Percentiles rank a stretch among this genome's conserved stretches.
phyloP scores from a whole-genome alignment of 108 stramenopile species.

The Cyclotella baltica region DNA sequence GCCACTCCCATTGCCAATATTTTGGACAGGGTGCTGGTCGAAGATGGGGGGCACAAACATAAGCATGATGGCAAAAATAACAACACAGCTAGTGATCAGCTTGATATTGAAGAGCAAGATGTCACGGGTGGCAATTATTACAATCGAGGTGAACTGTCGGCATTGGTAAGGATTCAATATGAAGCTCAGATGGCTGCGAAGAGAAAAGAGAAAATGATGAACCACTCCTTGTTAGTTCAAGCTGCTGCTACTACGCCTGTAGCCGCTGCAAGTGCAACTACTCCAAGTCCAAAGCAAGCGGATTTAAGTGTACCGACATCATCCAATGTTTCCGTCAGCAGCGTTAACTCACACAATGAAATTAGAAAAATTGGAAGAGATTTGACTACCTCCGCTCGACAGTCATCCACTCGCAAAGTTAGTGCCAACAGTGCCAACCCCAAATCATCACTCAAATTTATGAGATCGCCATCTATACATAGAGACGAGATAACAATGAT shows the following conservation, averaged over 20 bases:
- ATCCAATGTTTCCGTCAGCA: background rate
- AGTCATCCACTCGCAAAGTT: background rate
- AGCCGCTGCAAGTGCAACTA: no score
- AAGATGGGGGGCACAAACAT: constrained; percentile 58
- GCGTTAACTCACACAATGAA: constrained; percentile 7
- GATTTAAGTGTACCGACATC: no score
- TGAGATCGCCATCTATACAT: constrained; percentile 45
- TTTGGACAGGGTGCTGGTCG: constrained; percentile 80
- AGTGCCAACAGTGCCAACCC: no score
- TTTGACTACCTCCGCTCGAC: constrained; percentile 3
- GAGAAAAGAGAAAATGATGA: constrained; percentile 20
- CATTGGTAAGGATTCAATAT: constrained; percentile 49
- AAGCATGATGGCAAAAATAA: constrained; percentile 25
- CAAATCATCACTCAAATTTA: background rate
- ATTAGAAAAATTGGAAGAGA: constrained; percentile 21
- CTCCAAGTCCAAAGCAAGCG: no score
- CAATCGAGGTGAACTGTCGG: constrained; percentile 42
- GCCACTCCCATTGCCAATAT: constrained; percentile 88
- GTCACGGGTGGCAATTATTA: constrained; percentile 47
- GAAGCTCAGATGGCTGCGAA: constrained; percentile 40
- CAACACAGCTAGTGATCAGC: constrained; percentile 14
- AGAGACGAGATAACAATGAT: constrained; percentile 79
- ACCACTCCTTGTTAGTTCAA: constrained; percentile 7
- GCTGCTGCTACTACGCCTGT: background rate
- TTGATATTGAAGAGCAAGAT: constrained; percentile 41